phyloP scores from a whole-genome alignment of 139 green algal species.

The Chlorella sp. region DNA sequence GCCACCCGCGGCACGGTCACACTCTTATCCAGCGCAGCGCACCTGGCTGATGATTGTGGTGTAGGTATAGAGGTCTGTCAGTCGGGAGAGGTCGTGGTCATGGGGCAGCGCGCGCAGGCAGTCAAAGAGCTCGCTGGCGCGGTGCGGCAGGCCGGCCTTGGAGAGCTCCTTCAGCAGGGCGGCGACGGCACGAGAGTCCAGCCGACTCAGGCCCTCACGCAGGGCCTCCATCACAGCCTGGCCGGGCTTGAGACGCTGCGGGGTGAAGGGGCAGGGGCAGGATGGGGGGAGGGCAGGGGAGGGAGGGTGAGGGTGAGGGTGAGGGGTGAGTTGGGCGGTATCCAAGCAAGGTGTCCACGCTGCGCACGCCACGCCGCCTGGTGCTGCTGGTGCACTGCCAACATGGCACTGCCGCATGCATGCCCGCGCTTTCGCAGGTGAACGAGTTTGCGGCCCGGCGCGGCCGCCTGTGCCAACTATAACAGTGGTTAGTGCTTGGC shows the following conservation, averaged over 20 bases:
- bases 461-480: no score
- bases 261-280: neutral
- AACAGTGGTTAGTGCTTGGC: no score
- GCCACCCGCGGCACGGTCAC: no score
- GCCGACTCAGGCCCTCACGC: conserved; percentile 76
- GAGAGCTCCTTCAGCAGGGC: conserved; percentile 86
- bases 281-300: neutral
- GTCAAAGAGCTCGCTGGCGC: conserved; percentile 84
- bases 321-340: neutral
- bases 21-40: no score
- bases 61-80: conserved; percentile 87
- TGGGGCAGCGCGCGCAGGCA: conserved; percentile 63
- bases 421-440: no score
- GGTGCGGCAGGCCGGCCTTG: conserved; percentile 55
- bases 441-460: no score
- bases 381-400: no score
- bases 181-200: conserved; percentile 75
- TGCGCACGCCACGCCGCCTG: no score
- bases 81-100: conserved; percentile 50
- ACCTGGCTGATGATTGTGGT: conserved; percentile 57
- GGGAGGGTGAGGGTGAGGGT: neutral
- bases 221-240: conserved; percentile 50
- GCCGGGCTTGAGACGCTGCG: conserved; percentile 20
- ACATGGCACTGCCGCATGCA: no score
- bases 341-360: no score